Evolutionary conservation across 1,284 basidiomycete species (phyloP).

Genomic region (Puccinia triticina): DNA sequence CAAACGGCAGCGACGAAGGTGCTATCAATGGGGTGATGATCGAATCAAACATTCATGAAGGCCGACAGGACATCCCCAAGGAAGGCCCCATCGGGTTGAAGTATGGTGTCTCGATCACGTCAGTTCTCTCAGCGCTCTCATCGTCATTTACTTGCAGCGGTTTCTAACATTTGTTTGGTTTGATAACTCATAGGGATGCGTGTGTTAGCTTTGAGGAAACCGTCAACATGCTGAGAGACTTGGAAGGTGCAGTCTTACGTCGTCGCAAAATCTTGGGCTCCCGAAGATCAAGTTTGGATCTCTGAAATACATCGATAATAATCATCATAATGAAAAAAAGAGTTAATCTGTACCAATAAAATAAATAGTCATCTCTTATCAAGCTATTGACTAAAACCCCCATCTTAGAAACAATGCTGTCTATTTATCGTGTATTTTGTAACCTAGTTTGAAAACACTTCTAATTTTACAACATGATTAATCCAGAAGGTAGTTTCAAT

Average conservation of each 20-base stretch:
- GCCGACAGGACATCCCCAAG: slow-evolving; percentile 60
- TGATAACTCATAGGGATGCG: slow-evolving; percentile 60
- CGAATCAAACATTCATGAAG: slow-evolving; percentile 82
- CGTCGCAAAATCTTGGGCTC: slow-evolving; percentile 51
- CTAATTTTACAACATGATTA: not conserved
- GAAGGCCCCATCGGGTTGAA: slow-evolving; percentile 57
- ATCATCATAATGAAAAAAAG: not conserved
- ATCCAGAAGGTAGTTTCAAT: not conserved
- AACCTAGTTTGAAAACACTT: too few relatives aligned
- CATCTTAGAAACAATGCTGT: too few relatives aligned
- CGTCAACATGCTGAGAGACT: slow-evolving; percentile 59
- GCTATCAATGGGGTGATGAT: slow-evolving; percentile 92
- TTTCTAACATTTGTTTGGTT: slow-evolving; percentile 63
- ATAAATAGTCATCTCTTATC: too few relatives aligned
- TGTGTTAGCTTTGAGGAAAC: slow-evolving; percentile 91
- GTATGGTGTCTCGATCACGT: slow-evolving; percentile 60
- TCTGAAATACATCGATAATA: not conserved
- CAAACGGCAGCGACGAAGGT: slow-evolving; percentile 69
- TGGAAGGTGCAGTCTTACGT: slow-evolving; percentile 57
- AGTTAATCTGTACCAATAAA: not conserved
- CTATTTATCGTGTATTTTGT: too few relatives aligned
- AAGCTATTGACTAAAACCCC: too few relatives aligned
- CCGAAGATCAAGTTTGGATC: slow-evolving; percentile 13
- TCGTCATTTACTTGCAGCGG: slow-evolving; percentile 62
- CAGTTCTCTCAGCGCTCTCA: slow-evolving; percentile 54